Evolutionary conservation across 2,329 filamentous ascomycete genomes (phyloP).

Genomic region (Seiridium cupressi): DNA sequence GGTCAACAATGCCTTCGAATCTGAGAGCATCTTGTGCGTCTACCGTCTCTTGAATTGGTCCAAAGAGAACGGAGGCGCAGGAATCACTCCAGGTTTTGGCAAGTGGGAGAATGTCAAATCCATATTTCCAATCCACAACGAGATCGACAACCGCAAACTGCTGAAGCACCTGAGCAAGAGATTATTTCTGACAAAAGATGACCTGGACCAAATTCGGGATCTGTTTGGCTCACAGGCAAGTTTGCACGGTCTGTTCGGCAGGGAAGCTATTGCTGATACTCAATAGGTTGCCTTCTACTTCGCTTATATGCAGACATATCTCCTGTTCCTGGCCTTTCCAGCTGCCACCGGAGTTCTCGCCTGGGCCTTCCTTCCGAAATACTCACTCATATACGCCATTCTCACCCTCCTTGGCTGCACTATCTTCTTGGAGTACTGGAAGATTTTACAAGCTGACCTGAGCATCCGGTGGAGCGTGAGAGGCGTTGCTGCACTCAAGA

Average conservation of each 20-base stretch:
- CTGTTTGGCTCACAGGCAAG: conserved; percentile 58
- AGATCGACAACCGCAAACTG: conserved; percentile 52
- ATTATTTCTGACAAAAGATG: conserved; percentile 45
- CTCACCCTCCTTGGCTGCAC: conserved; percentile 69
- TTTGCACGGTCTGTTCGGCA: fast-evolving
- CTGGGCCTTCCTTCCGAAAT: conserved; percentile 67
- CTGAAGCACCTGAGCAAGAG: conserved; percentile 55
- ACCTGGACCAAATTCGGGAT: conserved; percentile 60
- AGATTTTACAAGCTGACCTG: conserved; percentile 70
- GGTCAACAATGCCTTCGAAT: conserved; percentile 51
- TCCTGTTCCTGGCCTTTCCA: conserved; percentile 67
- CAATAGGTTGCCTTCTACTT: conserved; percentile 72
- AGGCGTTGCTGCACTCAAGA: conserved; percentile 65
- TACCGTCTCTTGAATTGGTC: conserved; percentile 65
- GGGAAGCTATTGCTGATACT: not conserved
- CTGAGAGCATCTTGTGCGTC: conserved; percentile 69
- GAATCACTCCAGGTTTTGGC: conserved; percentile 55
- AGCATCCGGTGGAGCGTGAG: conserved; percentile 71
- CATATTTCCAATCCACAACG: conserved; percentile 63
- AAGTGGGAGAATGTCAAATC: conserved; percentile 60
- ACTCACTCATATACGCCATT: conserved; percentile 68
- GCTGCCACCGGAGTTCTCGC: conserved; percentile 66
- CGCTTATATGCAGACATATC: conserved; percentile 77
- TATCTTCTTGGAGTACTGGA: conserved; percentile 78
- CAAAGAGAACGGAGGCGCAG: conserved; percentile 58